A percentile compares a stretch with the other conserved stretches of the same genome.
These are phyloP conservation scores for Phialophora expanda DNA, from an alignment of 2,329 filamentous ascomycete genomes.

Conservation along the genomic window DNA sequence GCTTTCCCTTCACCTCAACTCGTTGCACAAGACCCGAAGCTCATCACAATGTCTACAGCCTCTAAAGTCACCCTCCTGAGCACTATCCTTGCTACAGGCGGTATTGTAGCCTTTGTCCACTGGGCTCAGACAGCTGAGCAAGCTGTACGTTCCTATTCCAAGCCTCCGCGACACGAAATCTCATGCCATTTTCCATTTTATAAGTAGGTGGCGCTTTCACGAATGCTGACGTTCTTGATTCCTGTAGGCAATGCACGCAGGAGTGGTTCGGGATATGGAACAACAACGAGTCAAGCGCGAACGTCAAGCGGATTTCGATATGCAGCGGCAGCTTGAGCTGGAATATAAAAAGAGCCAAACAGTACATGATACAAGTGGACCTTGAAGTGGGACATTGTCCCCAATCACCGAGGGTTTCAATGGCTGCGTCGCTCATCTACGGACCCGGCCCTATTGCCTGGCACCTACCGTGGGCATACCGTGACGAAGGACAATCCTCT, in stretches of 20 bases:
- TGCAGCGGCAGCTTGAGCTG: constrained; percentile 82
- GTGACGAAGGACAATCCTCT: background rate
- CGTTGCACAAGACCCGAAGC: background rate
- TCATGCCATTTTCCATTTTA: background rate
- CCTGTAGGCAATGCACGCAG: constrained; percentile 83
- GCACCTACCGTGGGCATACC: background rate
- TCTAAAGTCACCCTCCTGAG: constrained; percentile 83
- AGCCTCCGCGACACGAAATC: background rate
- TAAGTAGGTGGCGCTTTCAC: background rate
- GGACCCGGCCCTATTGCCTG: background rate
- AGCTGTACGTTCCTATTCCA: constrained; percentile 62
- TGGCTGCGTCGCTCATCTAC: background rate
- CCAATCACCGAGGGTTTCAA: background rate
- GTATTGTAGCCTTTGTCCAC: constrained; percentile 85
- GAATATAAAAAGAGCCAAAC: constrained; percentile 90
- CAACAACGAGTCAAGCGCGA: constrained; percentile 89
- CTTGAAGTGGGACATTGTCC: constrained; percentile 15
- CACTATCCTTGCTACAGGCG: constrained; percentile 75
- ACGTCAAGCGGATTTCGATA: constrained; percentile 90
- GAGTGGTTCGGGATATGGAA: constrained; percentile 92
- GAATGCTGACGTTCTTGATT: background rate
- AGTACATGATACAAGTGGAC: constrained; percentile 54
- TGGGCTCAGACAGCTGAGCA: constrained; percentile 84
- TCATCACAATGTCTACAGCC: constrained; percentile 77
- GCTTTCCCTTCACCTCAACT: background rate